phyloP scores from a whole-genome alignment of 2,329 filamentous ascomycete species.

The Cordyceps pruinosa region DNA sequence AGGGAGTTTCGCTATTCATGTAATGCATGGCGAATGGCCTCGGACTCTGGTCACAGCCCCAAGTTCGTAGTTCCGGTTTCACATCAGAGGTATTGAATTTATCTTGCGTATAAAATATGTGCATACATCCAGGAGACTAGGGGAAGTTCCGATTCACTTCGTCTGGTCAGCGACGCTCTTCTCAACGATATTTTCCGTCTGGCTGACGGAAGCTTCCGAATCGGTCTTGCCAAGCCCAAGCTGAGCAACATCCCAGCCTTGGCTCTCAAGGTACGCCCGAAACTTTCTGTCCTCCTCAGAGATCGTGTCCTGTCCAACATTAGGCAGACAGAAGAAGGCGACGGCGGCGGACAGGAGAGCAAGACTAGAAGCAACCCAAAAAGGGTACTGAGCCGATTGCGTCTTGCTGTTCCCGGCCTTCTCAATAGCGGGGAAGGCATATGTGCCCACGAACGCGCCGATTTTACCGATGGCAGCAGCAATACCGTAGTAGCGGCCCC shows the following conservation, averaged over 20 bases:
- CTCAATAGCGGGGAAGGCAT: slow-evolving; percentile 69
- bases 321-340: slow-evolving; percentile 59
- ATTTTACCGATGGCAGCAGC: slow-evolving; percentile 70
- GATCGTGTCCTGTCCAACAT: slow-evolving; percentile 82
- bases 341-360: slow-evolving; percentile 64
- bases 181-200: background rate
- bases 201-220: background rate
- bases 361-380: slow-evolving; percentile 73
- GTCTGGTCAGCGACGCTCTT: background rate
- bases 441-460: slow-evolving; percentile 79
- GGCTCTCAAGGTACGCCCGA: slow-evolving; percentile 60
- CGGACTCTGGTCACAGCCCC: no score
- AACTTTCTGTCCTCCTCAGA: slow-evolving; percentile 69
- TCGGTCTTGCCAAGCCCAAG: slow-evolving; percentile 37
- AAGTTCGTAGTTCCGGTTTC: no score
- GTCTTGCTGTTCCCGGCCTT: slow-evolving; percentile 48
- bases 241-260: slow-evolving; percentile 68
- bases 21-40: no score
- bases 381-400: slow-evolving; percentile 72
- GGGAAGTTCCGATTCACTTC: background rate
- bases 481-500: slow-evolving; percentile 65
- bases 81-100: no score
- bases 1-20: no score
- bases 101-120: no score
- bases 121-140: no score